Evolutionary conservation across 2,329 filamentous ascomycete genomes (phyloP).

Genomic region (Falciphora oryzae): DNA sequence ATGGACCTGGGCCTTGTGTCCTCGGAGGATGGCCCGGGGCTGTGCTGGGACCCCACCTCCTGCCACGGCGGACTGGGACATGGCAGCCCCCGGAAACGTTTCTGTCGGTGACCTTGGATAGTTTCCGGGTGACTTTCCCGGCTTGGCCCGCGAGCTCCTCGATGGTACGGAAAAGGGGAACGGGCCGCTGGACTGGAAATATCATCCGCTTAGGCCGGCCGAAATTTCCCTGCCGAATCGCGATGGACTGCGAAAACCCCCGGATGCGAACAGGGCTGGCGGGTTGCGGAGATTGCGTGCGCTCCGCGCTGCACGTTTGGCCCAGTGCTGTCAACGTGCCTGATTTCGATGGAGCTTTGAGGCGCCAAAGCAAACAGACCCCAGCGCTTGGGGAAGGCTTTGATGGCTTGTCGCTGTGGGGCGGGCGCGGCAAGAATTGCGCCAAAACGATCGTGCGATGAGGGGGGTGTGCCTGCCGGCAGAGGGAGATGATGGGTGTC

Average conservation of each 20-base stretch:
- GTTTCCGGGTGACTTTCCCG: too few relatives aligned
- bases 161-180: too few relatives aligned
- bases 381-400: not conserved
- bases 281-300: not conserved
- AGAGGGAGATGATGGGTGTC: not conserved
- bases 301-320: too few relatives aligned
- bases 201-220: too few relatives aligned
- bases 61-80: slow-evolving; percentile 2
- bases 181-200: too few relatives aligned
- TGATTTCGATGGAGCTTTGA: not conserved
- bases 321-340: not conserved
- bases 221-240: not conserved
- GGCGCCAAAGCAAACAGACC: not conserved
- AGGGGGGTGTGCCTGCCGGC: too few relatives aligned
- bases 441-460: not conserved
- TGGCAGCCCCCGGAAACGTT: not conserved
- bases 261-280: too few relatives aligned
- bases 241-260: too few relatives aligned
- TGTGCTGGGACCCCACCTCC: slow-evolving; percentile 23
- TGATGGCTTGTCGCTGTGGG: not conserved
- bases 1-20: slow-evolving; percentile 77
- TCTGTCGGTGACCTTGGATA: too few relatives aligned
- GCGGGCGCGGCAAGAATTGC: not conserved
- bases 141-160: too few relatives aligned
- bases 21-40: slow-evolving; percentile 67